Evolutionary conservation across 352 stramenopile species (phyloP).

Genomic region (Phytophthora citrophthora): DNA sequence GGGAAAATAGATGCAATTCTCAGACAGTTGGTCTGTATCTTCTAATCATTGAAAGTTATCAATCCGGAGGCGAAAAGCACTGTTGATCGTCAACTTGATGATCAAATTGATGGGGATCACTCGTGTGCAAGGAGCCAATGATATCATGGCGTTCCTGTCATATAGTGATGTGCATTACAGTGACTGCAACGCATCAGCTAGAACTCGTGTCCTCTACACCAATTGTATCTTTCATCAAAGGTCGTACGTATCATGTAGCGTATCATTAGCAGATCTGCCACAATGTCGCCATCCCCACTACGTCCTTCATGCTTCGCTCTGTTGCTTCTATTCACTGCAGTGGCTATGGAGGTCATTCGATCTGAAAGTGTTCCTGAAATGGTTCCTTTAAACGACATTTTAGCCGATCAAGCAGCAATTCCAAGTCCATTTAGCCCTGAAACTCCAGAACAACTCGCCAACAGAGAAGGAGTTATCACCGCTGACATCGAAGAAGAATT

Average conservation of each 20-base stretch:
- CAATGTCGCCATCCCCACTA: background rate
- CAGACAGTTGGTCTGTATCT: too few species aligned
- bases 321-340: background rate
- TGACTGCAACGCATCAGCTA: background rate
- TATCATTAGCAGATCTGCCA: conserved; percentile 12
- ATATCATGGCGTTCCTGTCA: too few species aligned
- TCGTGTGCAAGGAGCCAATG: too few species aligned
- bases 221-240: conserved; percentile 17
- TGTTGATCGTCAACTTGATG: too few species aligned
- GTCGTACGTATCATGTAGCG: background rate
- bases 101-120: too few species aligned
- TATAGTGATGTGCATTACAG: too few species aligned
- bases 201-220: background rate
- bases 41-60: too few species aligned
- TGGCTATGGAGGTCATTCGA: background rate
- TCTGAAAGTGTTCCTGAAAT: conserved; percentile 14
- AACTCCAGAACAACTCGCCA: conserved; percentile 12
- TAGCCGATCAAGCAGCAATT: conserved; percentile 15
- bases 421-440: conserved; percentile 18
- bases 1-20: too few species aligned
- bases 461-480: conserved; percentile 3
- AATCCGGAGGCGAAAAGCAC: too few species aligned
- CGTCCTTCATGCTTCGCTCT: background rate
- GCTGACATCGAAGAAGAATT: conserved; percentile 3
- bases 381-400: conserved; percentile 13